Conservation (phyloP, 306 rosid genomes). For the Lablab purpureus region DNA sequence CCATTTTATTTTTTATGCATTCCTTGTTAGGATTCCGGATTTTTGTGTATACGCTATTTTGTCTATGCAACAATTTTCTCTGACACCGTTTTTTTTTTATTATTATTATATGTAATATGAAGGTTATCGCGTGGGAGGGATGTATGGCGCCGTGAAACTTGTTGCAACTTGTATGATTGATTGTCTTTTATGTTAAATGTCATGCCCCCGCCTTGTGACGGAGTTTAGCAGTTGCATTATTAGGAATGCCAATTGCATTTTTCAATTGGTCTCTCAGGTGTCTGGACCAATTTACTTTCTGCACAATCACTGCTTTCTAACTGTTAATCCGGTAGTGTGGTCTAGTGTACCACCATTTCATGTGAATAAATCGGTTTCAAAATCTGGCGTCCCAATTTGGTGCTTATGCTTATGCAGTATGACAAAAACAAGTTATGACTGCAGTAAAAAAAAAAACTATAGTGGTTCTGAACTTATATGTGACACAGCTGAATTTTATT, state of each 20-base stretch:
- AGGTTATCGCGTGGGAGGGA: neutral
- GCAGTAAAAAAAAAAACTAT: neutral
- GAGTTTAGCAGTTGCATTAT: slow-evolving; percentile 37
- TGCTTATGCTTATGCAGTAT: neutral
- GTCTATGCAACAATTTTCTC: slow-evolving; percentile 20
- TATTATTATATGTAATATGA: slow-evolving; percentile 8
- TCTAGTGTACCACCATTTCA: neutral
- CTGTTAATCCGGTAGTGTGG: neutral
- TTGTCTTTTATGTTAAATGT: slow-evolving; percentile 43
- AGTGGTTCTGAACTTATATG: too few relatives aligned
- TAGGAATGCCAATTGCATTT: slow-evolving; percentile 23
- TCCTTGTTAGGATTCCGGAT: neutral
- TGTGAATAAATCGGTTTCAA: too few relatives aligned
- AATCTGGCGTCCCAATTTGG: neutral
- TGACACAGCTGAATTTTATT: too few relatives aligned
- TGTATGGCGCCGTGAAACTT: slow-evolving; percentile 34
- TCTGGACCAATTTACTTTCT: slow-evolving; percentile 32
- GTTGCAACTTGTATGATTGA: slow-evolving; percentile 46
- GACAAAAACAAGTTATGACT: too few relatives aligned
- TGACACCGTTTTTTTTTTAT: slow-evolving; percentile 37
- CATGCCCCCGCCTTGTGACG: slow-evolving; percentile 33
- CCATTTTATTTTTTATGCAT: neutral
- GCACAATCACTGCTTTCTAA: slow-evolving; percentile 6
- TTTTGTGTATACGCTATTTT: neutral
- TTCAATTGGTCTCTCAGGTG: slow-evolving; percentile 28